A percentile compares a stretch with the other conserved stretches of the same genome.
Conservation (phyloP, 495 filamentous ascomycete species). For the Sporormia fimetaria region DNA sequence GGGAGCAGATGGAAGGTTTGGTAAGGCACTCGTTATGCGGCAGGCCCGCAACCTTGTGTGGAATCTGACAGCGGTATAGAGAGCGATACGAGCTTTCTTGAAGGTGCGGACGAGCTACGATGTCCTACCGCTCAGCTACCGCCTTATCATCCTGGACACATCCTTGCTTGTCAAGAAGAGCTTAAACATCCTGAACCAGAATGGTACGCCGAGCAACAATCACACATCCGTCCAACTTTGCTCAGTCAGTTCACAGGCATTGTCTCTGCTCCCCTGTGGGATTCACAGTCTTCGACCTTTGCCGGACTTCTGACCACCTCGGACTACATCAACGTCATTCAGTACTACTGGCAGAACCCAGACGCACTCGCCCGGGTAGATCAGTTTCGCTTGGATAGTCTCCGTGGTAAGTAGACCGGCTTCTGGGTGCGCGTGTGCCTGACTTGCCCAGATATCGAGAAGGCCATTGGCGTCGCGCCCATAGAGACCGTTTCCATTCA, state of each 20-base stretch:
- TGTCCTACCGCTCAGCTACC: slow-evolving; percentile 93
- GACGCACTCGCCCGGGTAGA: slow-evolving; percentile 80
- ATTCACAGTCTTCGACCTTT: slow-evolving; percentile 86
- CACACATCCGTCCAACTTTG: not conserved
- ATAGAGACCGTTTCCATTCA: slow-evolving; percentile 95
- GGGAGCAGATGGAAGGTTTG: slow-evolving; percentile 85
- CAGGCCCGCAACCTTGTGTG: not conserved
- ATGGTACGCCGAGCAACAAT: slow-evolving; percentile 49
- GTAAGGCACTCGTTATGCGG: slow-evolving; percentile 40
- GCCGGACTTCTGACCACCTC: slow-evolving; percentile 89
- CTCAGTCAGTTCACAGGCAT: slow-evolving; percentile 53
- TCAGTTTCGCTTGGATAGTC: slow-evolving; percentile 84
- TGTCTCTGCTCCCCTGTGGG: slow-evolving; percentile 95
- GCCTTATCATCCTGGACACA: slow-evolving; percentile 91
- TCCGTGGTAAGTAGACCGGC: slow-evolving; percentile 68
- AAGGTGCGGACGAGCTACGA: slow-evolving; percentile 96
- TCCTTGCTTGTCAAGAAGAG: slow-evolving; percentile 93
- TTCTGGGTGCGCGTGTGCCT: too few relatives aligned
- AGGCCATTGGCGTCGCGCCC: slow-evolving; percentile 76
- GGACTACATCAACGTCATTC: slow-evolving; percentile 97
- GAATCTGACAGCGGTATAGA: slow-evolving; percentile 41
- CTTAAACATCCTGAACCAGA: slow-evolving; percentile 90
- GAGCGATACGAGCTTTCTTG: slow-evolving; percentile 87
- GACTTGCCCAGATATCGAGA: slow-evolving; percentile 67
- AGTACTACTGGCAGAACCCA: slow-evolving; percentile 98